Evolutionary conservation across 768 basidiomycete genomes (phyloP), one percentile per base, ranked within the genome.

Genomic region (Mycena latifolia): DNA sequence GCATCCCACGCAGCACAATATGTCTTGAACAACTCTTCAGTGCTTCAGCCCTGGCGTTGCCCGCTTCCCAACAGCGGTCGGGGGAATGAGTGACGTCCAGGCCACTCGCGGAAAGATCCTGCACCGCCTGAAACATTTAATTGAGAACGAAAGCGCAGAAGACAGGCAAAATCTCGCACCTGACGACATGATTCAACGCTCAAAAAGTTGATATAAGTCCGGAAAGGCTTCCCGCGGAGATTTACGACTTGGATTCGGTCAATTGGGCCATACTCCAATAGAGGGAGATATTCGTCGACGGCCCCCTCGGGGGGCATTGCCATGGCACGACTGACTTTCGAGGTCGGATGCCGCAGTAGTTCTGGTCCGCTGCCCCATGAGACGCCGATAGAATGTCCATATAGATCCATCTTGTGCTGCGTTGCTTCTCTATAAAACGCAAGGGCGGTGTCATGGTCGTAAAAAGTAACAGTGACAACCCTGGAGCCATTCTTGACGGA

Each of bases 191-290:
- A 50, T n/a, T 46, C 20, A 5, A 43, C 52, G 29, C 39, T 64
- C 29, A 68, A 25, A 28, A 45, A 64, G 37, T 52, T 63, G 27
- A 68, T 17, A 41, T 54, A 68, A n/a, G 45, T 60, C 3, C 58
- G 37, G 24, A 52, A 46, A 28, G 8, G 7, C 9, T 18, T 33
- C 1, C 17, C 28, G 11, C 12, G 22, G 10, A 52, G 22, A 18
- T 55, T 63, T 39, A 55, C 31, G 20, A 67, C 18, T 33, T 25
- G 10, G 8, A 68, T 6, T 24, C 53, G 52, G 24, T 68, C 67
- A 24, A 68, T 35, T 22, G 67, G 56, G 8, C 58, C 62, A 33
- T 24, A 55, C 11, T 12, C 11, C n/a, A n/a, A n/a, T n/a, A 68
- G 33, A 18, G 5, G 31, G 31, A 11, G 11, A 11, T 33, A 33